Evolutionary conservation across 257 asterid genomes (phyloP), one percentile per base, ranked within the genome.

Genomic region (Misopates orontium): DNA sequence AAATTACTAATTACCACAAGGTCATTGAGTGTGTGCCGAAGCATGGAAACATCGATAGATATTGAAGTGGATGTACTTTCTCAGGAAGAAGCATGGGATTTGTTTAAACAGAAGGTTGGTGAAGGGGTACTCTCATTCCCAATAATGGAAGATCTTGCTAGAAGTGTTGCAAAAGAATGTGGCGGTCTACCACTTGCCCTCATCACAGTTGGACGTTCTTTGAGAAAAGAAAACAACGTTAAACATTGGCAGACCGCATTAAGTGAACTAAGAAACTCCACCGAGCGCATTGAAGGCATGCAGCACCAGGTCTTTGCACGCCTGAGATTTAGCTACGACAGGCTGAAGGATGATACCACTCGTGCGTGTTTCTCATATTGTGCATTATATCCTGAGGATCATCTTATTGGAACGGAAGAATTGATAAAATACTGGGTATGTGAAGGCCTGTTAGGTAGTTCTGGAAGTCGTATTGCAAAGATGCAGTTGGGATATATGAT

Each of bases 181-280:
- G 85, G 87, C 47, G 83, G 87, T 19, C 80, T 73, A 41, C 87
- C 84, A 16, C 83, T 82, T 40, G 87, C 87, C 21, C n/a, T 82
- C 19, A 70, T 82, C 50, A 82, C 83, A 32, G 77, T 68, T 56
- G 83, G 87, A 24, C 66, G 84, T 62, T 83, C 84, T 36, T 79
- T 79, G 87, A 80, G 84, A 16, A 76, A 73, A 70, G 79, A 79
- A 28, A 75, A 49, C 19, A 74, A 73, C 0, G 73, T 75, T 63
- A 77, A 73, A 31, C 82, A 82, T 51, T 82, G 84, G 87, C 61
- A 40, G 18, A 79, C 76, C 42, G 82, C 87, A 8, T 42, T 68
- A 25, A 73, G 79, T 58, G 69, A 71, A 52, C 84, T 82, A 4
- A 70, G 66, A 71, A 76, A 67, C 82, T 16, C 87, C 87, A n/a